phyloP scores from a whole-genome alignment of 2,329 filamentous ascomycete genomes.

The Aspergillus sp. region DNA sequence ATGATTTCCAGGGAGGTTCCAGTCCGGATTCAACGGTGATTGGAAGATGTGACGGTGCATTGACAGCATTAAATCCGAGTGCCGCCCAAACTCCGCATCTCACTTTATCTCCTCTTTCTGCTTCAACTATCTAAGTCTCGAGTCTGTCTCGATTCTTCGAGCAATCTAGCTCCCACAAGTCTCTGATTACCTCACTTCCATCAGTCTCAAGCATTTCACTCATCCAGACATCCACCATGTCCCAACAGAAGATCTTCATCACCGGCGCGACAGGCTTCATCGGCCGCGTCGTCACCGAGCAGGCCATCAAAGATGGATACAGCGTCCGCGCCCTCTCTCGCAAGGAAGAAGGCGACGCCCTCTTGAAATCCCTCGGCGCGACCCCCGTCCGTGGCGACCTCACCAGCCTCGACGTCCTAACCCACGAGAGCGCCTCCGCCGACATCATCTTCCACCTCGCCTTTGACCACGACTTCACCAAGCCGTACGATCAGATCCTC shows the following conservation, averaged over 20 bases:
- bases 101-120: not conserved
- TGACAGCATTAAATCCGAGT: not conserved
- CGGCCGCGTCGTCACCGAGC: conserved; percentile 39
- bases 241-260: conserved; percentile 33
- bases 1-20: not conserved
- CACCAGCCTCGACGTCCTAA: conserved; percentile 34
- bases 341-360: conserved; percentile 27
- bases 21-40: not conserved
- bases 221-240: conserved; percentile 4
- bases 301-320: conserved; percentile 42
- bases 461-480: conserved; percentile 44
- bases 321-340: conserved; percentile 44
- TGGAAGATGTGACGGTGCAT: too few relatives aligned
- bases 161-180: not conserved
- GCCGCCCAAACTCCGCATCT: not conserved
- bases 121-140: not conserved
- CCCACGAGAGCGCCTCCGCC: conserved; percentile 28
- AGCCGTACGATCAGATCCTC: conserved; percentile 27
- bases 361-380: conserved; percentile 33
- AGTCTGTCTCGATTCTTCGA: not conserved
- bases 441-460: conserved; percentile 46
- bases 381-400: conserved; percentile 36
- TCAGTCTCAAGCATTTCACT: not conserved
- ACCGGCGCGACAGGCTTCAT: conserved; percentile 49
- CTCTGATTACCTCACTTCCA: not conserved